phyloP scores from a whole-genome alignment of 140 eudicot genomes.

The Erigeron philadelphicus region DNA sequence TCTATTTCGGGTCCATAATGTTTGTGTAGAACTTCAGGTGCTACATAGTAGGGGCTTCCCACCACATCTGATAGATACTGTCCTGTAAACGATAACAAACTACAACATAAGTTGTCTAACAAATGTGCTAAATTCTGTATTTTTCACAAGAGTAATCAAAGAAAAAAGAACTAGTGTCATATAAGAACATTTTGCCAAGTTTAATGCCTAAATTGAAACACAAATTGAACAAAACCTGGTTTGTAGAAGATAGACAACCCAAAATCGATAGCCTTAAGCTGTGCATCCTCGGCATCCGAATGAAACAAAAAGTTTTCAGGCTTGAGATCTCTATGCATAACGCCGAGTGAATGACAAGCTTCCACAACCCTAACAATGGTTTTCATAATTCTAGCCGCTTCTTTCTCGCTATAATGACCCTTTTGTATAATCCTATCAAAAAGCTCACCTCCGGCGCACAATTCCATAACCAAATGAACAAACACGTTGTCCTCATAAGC shows the following conservation, averaged over 20 bases:
- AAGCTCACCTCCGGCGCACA: constrained; percentile 85
- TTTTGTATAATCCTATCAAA: constrained; percentile 84
- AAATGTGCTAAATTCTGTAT: constrained; percentile 10
- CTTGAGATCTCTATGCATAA: constrained; percentile 93
- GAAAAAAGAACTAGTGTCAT: neutral
- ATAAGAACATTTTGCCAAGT: neutral
- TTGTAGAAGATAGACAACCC: constrained; percentile 83
- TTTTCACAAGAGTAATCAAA: neutral
- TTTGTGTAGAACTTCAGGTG: constrained; percentile 89
- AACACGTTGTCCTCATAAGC: constrained; percentile 82
- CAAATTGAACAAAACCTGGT: constrained; percentile 55
- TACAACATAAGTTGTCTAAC: neutral
- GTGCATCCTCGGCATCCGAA: constrained; percentile 70
- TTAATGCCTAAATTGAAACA: neutral
- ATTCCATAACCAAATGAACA: constrained; percentile 90
- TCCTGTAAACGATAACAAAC: constrained; percentile 39
- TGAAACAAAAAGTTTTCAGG: constrained; percentile 91
- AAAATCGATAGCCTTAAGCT: constrained; percentile 91
- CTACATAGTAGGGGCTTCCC: constrained; percentile 95
- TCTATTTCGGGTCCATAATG: constrained; percentile 80
- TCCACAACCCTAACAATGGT: constrained; percentile 78
- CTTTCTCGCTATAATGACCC: constrained; percentile 79
- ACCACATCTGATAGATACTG: constrained; percentile 91
- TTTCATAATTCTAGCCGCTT: constrained; percentile 79
- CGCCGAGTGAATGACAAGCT: constrained; percentile 92